Evolutionary conservation across 768 basidiomycete genomes (phyloP).

Genomic region (Lactarius evosmus): DNA sequence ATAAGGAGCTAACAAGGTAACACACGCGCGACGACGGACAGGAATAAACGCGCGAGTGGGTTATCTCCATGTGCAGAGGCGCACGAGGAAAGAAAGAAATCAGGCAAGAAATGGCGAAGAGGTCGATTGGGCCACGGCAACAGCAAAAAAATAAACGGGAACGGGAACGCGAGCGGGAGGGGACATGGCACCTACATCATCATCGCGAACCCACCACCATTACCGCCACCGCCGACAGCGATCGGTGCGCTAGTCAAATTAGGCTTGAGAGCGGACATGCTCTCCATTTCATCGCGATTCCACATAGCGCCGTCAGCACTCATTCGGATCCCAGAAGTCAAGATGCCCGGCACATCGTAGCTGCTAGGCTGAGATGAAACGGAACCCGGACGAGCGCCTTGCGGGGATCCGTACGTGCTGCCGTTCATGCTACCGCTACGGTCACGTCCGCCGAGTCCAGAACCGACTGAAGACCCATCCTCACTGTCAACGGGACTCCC

Average conservation of each 20-base stretch:
- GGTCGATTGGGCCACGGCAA: conserved; percentile 15
- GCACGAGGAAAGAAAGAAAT: conserved; percentile 9
- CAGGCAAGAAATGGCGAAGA: conserved; percentile 12
- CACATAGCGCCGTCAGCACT: conserved; percentile 33
- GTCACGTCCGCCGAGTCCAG: conserved; percentile 34
- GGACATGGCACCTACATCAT: conserved; percentile 32
- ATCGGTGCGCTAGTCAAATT: conserved; percentile 37
- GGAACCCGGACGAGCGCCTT: conserved; percentile 28
- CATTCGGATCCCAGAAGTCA: conserved; percentile 28
- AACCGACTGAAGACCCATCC: conserved; percentile 40
- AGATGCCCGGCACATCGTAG: conserved; percentile 38
- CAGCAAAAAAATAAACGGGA: conserved; percentile 3
- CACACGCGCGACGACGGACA: background rate
- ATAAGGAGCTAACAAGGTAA: conserved; percentile 3
- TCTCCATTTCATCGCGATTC: conserved; percentile 32
- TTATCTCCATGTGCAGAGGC: conserved; percentile 16
- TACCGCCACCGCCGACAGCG: conserved; percentile 38
- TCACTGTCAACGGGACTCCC: conserved; percentile 39
- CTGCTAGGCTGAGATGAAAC: conserved; percentile 32
- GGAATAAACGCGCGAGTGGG: background rate
- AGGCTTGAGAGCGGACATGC: conserved; percentile 37
- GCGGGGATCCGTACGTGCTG: conserved; percentile 36
- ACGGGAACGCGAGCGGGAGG: background rate
- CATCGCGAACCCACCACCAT: conserved; percentile 39
- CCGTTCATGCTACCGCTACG: conserved; percentile 41